A percentile compares a stretch with the other conserved stretches of the same genome.
Conservation (phyloP, 1,139 yeast species). For the Nakaseomyces sp. region DNA sequence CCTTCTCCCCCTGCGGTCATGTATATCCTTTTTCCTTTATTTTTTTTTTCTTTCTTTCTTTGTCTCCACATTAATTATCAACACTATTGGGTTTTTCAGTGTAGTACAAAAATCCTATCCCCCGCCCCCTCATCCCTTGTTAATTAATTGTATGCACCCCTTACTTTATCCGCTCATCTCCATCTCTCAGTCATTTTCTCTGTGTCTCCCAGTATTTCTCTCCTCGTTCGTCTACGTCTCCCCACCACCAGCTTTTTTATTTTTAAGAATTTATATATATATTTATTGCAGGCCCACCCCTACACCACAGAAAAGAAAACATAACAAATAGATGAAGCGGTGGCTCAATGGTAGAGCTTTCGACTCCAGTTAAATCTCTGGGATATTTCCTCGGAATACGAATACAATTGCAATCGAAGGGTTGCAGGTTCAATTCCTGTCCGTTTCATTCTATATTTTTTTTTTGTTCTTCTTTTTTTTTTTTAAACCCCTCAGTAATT, state of each 20-base stretch:
- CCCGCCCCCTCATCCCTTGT: too few relatives aligned
- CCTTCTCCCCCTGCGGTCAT: too few relatives aligned
- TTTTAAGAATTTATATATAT: neutral
- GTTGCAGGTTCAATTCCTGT: constrained; percentile 74
- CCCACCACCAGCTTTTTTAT: neutral
- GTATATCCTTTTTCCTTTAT: too few relatives aligned
- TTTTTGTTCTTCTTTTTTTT: constrained; percentile 7
- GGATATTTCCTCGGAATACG: constrained; percentile 20
- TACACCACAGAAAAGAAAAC: neutral
- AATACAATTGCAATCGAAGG: constrained; percentile 47
- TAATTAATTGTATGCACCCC: too few relatives aligned
- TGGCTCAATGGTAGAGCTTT: constrained; percentile 93
- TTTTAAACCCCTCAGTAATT: too few relatives aligned
- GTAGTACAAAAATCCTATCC: too few relatives aligned
- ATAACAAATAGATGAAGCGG: constrained; percentile 45
- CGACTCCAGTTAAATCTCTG: constrained; percentile 56
- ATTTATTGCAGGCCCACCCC: neutral
- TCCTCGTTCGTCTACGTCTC: neutral
- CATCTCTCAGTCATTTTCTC: too few relatives aligned
- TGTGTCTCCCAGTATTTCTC: too few relatives aligned
- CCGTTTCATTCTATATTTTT: constrained; percentile 45
- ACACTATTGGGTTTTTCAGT: too few relatives aligned
- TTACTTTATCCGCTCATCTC: too few relatives aligned
- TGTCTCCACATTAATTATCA: too few relatives aligned
- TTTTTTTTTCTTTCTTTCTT: too few relatives aligned